Base-by-base conservation (phyloP, 1,284 basidiomycete species). In the Ceratobasidium sp. region DNA sequence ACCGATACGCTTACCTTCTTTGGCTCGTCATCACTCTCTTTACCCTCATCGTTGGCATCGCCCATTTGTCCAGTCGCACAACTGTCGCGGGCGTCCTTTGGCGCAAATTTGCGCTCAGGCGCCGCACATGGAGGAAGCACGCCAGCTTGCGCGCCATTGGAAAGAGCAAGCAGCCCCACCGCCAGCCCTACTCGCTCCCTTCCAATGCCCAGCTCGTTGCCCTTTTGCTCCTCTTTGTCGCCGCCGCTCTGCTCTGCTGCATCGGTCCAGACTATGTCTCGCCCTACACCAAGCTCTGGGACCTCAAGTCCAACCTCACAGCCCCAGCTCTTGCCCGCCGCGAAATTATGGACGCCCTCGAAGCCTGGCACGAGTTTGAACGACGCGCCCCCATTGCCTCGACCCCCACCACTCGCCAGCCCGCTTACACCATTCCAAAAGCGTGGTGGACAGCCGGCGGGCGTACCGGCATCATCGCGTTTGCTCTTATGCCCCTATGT, bases 391-490 rank as follows among this genome's bases (percentile, higher is more conserved):
- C 78, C 66, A 61, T 80, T 79, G 77, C 76, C 4, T 76, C 76
- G 5, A 79, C 77, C 11, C 75, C 76, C 29, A 79, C 75, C 56
- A 76, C 76, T 19, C 76, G 75, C 14, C 74, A 77, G 74, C 86
- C 88, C 1, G 83, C 86, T 77, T 88, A 90, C 81, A 88, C 88
- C 66, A 89, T 95, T 79, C 77, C 82, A 65, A 93, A 93, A 81
- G 86, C 90, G 2, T 89, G 89, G 83, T 96, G 94, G 94, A 91
- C 92, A 0, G 84, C 88, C 0, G 91, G 90, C 19, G 88, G 88
- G 37, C 85, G 94, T 27, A 87, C 89, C 9, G 94, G 94, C 0
- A 84, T 92, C 75, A 90, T 95, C 74, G 89, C 92, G 1, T 95
- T 93, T 79, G 89, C 92, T 0, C 85, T 95, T 37, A 85, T 93